phyloP scores from a whole-genome alignment of 768 basidiomycete genomes.

The Lactarius sp. region DNA sequence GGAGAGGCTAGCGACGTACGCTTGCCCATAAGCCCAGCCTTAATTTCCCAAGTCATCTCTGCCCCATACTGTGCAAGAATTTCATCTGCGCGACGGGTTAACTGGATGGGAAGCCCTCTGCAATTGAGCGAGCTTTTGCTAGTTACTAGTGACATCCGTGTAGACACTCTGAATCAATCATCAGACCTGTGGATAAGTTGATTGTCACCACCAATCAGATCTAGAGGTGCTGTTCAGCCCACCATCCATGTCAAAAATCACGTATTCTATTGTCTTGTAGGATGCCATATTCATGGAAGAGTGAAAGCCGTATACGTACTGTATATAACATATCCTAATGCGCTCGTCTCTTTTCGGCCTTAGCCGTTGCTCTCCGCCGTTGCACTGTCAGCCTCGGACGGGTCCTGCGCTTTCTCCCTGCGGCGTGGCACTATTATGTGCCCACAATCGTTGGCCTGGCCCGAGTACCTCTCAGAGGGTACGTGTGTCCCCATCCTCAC shows the following conservation, averaged over 20 bases:
- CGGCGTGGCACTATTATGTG: too few species aligned
- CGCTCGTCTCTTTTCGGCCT: too few species aligned
- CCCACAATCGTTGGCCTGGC: too few species aligned
- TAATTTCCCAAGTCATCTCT: slow-evolving; percentile 84
- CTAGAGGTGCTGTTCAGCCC: neutral
- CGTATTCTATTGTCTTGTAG: slow-evolving; percentile 27
- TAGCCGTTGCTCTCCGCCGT: too few species aligned
- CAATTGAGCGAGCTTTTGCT: slow-evolving; percentile 26
- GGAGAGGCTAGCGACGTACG: slow-evolving; percentile 38
- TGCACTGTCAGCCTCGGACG: too few species aligned
- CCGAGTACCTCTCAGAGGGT: too few species aligned
- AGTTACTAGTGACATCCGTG: slow-evolving; percentile 68
- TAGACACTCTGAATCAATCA: slow-evolving; percentile 80
- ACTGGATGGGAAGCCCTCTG: neutral
- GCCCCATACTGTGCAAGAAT: slow-evolving; percentile 69
- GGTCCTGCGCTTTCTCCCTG: too few species aligned
- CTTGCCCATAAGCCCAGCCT: slow-evolving; percentile 73
- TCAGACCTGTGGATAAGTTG: slow-evolving; percentile 43
- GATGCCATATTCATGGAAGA: neutral
- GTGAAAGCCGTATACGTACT: too few species aligned
- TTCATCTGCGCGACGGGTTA: slow-evolving; percentile 44
- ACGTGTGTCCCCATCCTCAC: too few species aligned
- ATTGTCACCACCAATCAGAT: neutral
- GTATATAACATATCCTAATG: too few species aligned
- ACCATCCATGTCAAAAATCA: slow-evolving; percentile 38